Evolutionary conservation across 2,329 filamentous ascomycete species (phyloP), one percentile per base, ranked within the genome.

Genomic region (Chrysoporthe austroafricana): DNA sequence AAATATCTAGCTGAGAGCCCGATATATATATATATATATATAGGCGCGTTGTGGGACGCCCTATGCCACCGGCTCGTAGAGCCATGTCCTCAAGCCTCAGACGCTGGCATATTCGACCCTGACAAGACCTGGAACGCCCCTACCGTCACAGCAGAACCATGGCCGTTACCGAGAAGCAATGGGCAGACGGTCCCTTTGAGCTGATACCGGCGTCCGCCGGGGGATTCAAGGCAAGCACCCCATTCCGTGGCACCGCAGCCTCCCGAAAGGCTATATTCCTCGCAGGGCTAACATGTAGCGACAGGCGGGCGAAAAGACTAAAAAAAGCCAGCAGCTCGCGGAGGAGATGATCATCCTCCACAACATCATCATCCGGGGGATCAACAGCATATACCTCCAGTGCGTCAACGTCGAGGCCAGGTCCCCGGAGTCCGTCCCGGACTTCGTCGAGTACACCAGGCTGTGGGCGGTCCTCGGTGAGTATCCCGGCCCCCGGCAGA

Each of bases 131-230:
- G 8, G 9, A n/a, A 57, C 32, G 7, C 32, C 54, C 32, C 7
- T n/a, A 34, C 50, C 50, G 11, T 39, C 2, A 57, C 18, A n/a
- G 14, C 32, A 39, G 14, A 46, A 54, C 26, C 7, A 66, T 52
- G 57, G 58, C 62, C 7, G 13, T 57, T n/a, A 59, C 39, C 34
- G 16, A 48, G 14, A 76, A 74, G 59, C 70, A 70, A 3, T 79
- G 77, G 77, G 77, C 74, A 3, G 76, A 79, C 21, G 73, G 73
- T n/a, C 77, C 77, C 0, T 79, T 77, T 52, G 65, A 73, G 34
- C 73, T 79, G 57, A 75, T 79, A 54, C 70, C 72, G 26, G 66
- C 71, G 16, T 70, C 71, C n/a, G 71, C 63, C 26, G 69, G 72
- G 3, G 74, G 74, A 1, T 71, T 72, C 66, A 67, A 71, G 71